Percentiles rank a stretch among this genome's conserved stretches.
Evolutionary conservation across 139 green algal species (phyloP).

Genomic region (Chlorokybus atmophyticus): DNA sequence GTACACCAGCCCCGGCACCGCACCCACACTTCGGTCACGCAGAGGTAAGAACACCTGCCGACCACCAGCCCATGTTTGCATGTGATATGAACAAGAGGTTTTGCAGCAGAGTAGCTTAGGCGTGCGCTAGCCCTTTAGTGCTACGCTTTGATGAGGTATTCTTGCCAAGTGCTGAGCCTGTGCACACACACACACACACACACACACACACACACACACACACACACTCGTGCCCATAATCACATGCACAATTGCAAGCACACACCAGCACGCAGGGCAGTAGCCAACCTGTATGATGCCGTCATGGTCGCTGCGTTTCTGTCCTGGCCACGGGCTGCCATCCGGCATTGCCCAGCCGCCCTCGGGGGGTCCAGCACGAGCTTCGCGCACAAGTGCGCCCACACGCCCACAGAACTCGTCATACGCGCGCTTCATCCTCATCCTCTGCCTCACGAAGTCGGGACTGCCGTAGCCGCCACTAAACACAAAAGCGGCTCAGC

Average conservation of each 20-base stretch:
- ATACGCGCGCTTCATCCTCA: slow-evolving; percentile 11
- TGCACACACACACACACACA: too few relatives aligned
- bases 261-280: neutral
- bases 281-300: slow-evolving; percentile 27
- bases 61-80: too few relatives aligned
- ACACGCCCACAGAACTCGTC: slow-evolving; percentile 28
- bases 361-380: neutral
- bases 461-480: neutral
- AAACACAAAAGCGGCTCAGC: neutral
- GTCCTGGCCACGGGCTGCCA: slow-evolving; percentile 24
- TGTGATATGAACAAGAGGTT: too few relatives aligned
- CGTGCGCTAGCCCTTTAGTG: too few relatives aligned
- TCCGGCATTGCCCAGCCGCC: slow-evolving; percentile 26
- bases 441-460: neutral
- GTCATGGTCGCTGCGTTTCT: slow-evolving; percentile 21
- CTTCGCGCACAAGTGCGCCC: slow-evolving; percentile 19
- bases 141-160: too few relatives aligned
- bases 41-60: slow-evolving; percentile 28
- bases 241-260: neutral
- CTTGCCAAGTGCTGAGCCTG: too few relatives aligned
- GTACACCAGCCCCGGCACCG: slow-evolving; percentile 21
- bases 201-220: slow-evolving; percentile 1
- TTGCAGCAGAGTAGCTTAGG: too few relatives aligned
- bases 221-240: neutral
- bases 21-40: slow-evolving; percentile 10